phyloP scores from a whole-genome alignment of 371 early-diverging fungal species.

The Blakeslea trispora region DNA sequence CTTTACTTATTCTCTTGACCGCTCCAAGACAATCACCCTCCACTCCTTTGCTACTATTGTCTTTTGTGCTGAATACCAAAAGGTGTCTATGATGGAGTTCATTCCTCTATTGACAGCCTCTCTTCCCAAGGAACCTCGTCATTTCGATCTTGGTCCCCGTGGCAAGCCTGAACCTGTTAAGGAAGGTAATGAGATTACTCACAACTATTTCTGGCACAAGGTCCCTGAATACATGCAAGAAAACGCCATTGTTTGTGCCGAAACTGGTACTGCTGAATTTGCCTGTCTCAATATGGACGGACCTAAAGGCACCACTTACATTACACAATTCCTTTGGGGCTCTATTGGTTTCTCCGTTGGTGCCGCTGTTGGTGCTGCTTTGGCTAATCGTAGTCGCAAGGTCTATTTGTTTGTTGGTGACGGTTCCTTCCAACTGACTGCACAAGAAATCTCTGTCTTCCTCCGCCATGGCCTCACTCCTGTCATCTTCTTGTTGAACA shows the following conservation, averaged over 20 bases:
- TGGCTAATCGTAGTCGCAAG: conserved; percentile 30
- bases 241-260: conserved; percentile 44
- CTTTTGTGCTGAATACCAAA: conserved; percentile 42
- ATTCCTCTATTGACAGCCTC: conserved; percentile 34
- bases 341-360: conserved; percentile 49
- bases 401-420: conserved; percentile 55
- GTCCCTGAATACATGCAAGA: conserved; percentile 37
- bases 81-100: conserved; percentile 43
- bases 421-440: conserved; percentile 58
- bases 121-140: conserved; percentile 34
- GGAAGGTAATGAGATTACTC: conserved; percentile 34
- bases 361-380: conserved; percentile 40
- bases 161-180: conserved; percentile 24
- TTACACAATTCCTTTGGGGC: conserved; percentile 48
- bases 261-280: conserved; percentile 56
- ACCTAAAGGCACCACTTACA: conserved; percentile 36
- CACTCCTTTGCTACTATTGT: conserved; percentile 44
- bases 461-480: conserved; percentile 47
- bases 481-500: conserved; percentile 53
- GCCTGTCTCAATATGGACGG: conserved; percentile 42
- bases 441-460: conserved; percentile 53
- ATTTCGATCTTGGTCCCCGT: conserved; percentile 27
- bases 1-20: conserved; percentile 37
- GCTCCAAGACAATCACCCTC: conserved; percentile 40
- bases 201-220: conserved; percentile 49